Evolutionary conservation across 768 basidiomycete genomes (phyloP), one percentile per base, ranked within the genome.

Genomic region (Leucocoprinus sp.): DNA sequence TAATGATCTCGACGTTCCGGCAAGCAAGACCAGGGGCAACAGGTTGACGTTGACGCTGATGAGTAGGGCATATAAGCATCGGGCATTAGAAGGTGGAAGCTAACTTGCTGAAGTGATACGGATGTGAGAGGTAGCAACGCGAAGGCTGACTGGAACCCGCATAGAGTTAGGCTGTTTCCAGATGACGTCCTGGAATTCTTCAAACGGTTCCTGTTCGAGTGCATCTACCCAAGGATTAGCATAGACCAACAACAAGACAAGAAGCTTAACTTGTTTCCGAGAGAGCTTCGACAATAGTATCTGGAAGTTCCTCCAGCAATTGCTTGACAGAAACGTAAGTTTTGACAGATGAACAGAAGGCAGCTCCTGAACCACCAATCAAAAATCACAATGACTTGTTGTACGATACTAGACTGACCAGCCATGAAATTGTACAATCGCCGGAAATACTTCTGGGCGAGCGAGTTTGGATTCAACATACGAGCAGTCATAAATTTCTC

Each of bases 1-100:
- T 74, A 43, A 93, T 80, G 43, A 95, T 78, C 55, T 96, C 92
- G 1, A 83, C 85, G 2, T 85, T 79, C 64, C 80, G 79, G 63
- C 86, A 85, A 8, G 79, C 72, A 40, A 90, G 63, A 0, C 69
- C 65, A 1, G 83, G 75, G 3, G 82, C 84, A 35, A 6, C 76
- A 69, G 53, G 76, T 73, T n/a, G 87, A 76, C 56, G 83, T 85
- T 52, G 77, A 71, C 33, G 34, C 80, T 85, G 53, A 19, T 39
- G 15, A 34, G 43, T 31, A 19, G 33, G 8, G 23, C 21, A 39
- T 7, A 18, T 26, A 23, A 18, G 6, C 42, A 40, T 8, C 3
- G 17, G n/a, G 18, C 21, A 1, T 17, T 14, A 1, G 12, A 6
- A 23, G 29, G 22, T 37, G 14, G 9, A n/a, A 4, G 14, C 23